Evolutionary conservation across 495 filamentous ascomycete genomes (phyloP).

Genomic region (Tuber indicum): DNA sequence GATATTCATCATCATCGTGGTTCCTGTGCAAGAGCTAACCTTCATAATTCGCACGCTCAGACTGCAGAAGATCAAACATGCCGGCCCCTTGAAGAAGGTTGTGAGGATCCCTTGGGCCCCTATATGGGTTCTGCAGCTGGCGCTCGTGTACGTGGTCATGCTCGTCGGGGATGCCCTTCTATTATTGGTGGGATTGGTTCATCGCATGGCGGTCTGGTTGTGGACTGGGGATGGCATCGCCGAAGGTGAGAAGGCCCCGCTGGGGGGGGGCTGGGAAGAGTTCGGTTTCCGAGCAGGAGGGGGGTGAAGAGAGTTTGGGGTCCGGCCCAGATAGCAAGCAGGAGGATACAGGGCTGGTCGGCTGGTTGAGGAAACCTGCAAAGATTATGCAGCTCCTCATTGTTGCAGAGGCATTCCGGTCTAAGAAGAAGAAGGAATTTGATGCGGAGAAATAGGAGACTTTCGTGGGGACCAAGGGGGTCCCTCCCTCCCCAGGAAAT

Average conservation of each 20-base stretch:
- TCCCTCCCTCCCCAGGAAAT: accelerated
- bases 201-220: background rate
- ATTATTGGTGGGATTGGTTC: background rate
- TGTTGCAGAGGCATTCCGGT: too few relatives aligned
- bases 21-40: conserved; percentile 3
- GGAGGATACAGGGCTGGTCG: too few relatives aligned
- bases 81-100: background rate
- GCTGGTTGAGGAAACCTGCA: too few relatives aligned
- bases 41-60: background rate
- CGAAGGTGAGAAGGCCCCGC: background rate
- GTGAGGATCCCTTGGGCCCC: background rate
- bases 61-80: background rate
- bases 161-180: background rate
- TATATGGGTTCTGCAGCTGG: background rate
- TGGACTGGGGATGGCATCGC: background rate
- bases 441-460: too few relatives aligned
- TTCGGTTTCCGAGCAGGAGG: too few relatives aligned
- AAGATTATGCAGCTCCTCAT: too few relatives aligned
- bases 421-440: too few relatives aligned
- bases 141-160: background rate
- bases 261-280: background rate
- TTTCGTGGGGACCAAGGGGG: too few relatives aligned
- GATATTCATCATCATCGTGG: background rate
- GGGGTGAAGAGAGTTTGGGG: too few relatives aligned
- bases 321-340: too few relatives aligned